Evolutionary conservation across 441 rosid species (phyloP).

Genomic region (Breynia disticha): DNA sequence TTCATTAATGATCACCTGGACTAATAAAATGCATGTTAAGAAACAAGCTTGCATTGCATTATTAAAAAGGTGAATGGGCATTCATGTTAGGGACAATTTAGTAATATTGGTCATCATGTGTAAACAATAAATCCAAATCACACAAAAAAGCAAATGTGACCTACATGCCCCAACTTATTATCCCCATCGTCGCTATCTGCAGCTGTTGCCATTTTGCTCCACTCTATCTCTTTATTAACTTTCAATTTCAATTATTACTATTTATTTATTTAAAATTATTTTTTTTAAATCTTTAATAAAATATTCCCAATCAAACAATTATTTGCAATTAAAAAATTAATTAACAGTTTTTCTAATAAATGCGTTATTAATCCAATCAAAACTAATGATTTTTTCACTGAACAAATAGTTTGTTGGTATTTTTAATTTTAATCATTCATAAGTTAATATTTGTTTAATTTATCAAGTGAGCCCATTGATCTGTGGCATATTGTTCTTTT

Average conservation of each 20-base stretch:
- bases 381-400: neutral
- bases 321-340: no score
- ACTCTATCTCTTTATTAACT: neutral
- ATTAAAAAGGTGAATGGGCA: constrained; percentile 16
- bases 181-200: constrained; percentile 36
- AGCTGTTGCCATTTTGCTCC: constrained; percentile 20
- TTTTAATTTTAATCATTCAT: no score
- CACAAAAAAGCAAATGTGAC: constrained; percentile 31
- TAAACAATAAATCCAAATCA: constrained; percentile 25
- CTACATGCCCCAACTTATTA: constrained; percentile 30
- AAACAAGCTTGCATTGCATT: constrained; percentile 14
- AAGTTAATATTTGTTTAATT: no score
- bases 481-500: neutral
- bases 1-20: constrained; percentile 7
- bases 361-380: no score
- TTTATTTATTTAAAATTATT: neutral
- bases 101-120: constrained; percentile 9
- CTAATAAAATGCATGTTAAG: neutral
- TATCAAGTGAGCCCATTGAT: neutral
- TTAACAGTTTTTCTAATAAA: no score
- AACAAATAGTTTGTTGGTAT: no score
- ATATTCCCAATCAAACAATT: no score
- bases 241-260: neutral
- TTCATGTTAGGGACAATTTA: constrained; percentile 17
- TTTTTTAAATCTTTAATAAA: neutral